Evolutionary conservation across 1,284 basidiomycete genomes (phyloP), one percentile per base, ranked within the genome.

Genomic region (Moesziomyces globuligerus): DNA sequence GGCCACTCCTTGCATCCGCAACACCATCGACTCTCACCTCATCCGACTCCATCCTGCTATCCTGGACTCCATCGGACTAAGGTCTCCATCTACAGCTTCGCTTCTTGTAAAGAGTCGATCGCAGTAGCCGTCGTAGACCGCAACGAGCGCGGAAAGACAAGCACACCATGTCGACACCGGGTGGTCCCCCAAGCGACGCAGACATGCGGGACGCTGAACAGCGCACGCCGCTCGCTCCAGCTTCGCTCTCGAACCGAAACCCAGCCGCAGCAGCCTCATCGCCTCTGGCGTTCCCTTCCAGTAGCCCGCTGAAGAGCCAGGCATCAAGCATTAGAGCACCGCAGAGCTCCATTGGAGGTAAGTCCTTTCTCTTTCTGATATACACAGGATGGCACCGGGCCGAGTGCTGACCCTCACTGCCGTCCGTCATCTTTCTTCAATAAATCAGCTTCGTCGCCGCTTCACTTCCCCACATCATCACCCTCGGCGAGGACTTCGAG

Each of bases 381-480:
- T 8, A 37, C 29, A 15, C 5, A 21, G 11, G 1, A 21, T 41
- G 9, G 7, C 6, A 42, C 15, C 41, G 17, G 9, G 1, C 2
- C 20, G n/a, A 10, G 20, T 40, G 28, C 37, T 48, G 21, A 48
- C 29, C 21, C 41, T 42, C 18, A 26, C 7, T n/a, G 8, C 26
- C 10, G 7, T 47, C 17, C n/a, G n/a, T n/a, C n/a, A n/a, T 4
- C 6, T 17, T 21, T 23, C 25, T 36, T 13, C 17, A 6, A n/a
- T 20, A 13, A 11, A 0, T 39, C 65, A 54, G 76, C 61, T 17
- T 75, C 73, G 3, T 78, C 76, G 23, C 78, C 80, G 8, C 53
- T 81, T 15, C 73, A 73, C 39, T 81, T 81, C 40, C 78, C 76
- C 4, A 74, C 75, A 23, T 80, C 78, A 17, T 80, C 80, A 15